Evolutionary conservation across 768 basidiomycete genomes (phyloP).

Genomic region (Lactifluus echinatus): DNA sequence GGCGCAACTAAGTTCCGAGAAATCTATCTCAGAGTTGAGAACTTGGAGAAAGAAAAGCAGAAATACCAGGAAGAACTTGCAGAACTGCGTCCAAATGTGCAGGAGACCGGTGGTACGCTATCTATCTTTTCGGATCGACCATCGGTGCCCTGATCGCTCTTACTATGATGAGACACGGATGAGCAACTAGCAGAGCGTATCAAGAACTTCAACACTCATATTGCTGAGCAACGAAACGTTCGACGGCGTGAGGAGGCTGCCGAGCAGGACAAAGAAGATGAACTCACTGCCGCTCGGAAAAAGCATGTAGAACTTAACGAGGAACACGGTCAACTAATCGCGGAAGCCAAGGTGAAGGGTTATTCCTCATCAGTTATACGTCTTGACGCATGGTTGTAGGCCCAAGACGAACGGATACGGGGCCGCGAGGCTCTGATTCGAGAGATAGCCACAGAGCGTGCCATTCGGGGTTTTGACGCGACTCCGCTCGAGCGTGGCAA

Average conservation of each 20-base stretch:
- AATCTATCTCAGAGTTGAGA: conserved; percentile 62
- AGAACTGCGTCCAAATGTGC: conserved; percentile 52
- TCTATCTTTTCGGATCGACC: background rate
- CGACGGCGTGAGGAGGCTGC: conserved; percentile 40
- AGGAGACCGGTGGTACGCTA: conserved; percentile 54
- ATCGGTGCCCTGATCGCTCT: background rate
- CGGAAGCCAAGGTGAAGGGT: conserved; percentile 58
- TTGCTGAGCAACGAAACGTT: conserved; percentile 42
- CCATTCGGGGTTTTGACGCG: conserved; percentile 66
- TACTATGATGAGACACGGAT: conserved; percentile 46
- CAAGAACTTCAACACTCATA: conserved; percentile 51
- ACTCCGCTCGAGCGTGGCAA: conserved; percentile 63
- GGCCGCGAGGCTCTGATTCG: conserved; percentile 70
- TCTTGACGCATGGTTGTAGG: conserved; percentile 33
- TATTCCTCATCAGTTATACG: background rate
- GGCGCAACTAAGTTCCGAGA: conserved; percentile 80
- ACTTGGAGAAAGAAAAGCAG: conserved; percentile 51
- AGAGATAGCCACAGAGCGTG: conserved; percentile 55
- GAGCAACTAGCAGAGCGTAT: conserved; percentile 56
- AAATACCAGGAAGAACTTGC: conserved; percentile 53
- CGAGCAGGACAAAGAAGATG: conserved; percentile 55
- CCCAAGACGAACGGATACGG: conserved; percentile 58
- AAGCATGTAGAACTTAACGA: conserved; percentile 49
- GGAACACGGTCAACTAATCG: conserved; percentile 58
- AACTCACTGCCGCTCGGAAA: conserved; percentile 39